Conservation (phyloP, 225 moss, liverwort and hornwort genomes). For the Sphagnum tenellum region DNA sequence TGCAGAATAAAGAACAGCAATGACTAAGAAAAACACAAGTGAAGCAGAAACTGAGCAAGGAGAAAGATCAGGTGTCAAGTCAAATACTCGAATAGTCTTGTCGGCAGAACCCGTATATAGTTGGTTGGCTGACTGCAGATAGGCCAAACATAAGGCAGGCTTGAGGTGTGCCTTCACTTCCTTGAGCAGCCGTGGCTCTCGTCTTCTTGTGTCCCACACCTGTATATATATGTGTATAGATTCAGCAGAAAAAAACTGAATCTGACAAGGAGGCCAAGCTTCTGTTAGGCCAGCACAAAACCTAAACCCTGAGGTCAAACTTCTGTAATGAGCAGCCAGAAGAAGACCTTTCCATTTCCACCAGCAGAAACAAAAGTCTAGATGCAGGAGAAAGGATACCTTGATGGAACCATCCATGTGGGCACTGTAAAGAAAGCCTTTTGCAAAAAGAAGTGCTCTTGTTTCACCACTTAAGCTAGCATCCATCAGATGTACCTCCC, state of each 20-base stretch:
- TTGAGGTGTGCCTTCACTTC: conserved; percentile 37
- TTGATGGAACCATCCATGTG: conserved; percentile 50
- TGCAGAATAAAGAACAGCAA: no score
- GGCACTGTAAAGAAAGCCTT: conserved; percentile 38
- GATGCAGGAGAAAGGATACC: conserved; percentile 10
- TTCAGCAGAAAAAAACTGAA: not conserved
- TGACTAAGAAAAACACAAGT: no score
- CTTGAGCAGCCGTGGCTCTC: conserved; percentile 16
- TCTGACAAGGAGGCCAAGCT: not conserved
- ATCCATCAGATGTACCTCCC: conserved; percentile 31
- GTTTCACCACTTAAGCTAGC: conserved; percentile 29
- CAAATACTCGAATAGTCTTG: conserved; percentile 40
- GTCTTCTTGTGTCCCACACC: conserved; percentile 38
- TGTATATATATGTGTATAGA: not conserved
- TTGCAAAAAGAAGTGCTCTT: conserved; percentile 25
- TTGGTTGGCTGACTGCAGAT: conserved; percentile 15
- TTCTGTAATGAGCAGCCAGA: no score
- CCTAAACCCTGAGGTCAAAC: no score
- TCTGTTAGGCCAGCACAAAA: no score
- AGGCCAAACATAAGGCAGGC: conserved; percentile 32
- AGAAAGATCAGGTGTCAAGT: no score
- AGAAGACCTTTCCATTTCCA: no score
- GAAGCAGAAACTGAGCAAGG: no score
- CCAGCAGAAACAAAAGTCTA: no score
- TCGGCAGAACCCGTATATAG: conserved; percentile 49